Conservation (phyloP, 2,329 filamentous ascomycete genomes). For the Hypoxylon sp. region DNA sequence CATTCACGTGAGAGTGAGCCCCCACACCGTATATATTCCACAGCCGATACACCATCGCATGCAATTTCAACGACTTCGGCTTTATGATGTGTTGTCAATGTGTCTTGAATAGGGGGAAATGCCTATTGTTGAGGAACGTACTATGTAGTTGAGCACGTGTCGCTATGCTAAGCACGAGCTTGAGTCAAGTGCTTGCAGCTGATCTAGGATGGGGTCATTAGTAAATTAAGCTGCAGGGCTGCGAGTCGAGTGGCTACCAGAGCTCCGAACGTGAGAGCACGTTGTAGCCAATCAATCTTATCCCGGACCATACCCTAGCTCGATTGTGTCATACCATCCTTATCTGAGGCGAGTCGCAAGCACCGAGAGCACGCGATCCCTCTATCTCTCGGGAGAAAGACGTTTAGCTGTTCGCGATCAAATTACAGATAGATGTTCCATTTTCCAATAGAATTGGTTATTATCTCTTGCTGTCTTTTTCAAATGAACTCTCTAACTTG, state of each 20-base stretch:
- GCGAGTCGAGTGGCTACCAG: slow-evolving; percentile 24
- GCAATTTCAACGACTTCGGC: slow-evolving; percentile 11
- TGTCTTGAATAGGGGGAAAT: slow-evolving; percentile 11
- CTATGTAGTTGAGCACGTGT: slow-evolving; percentile 38
- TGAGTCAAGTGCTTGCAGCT: slow-evolving; percentile 35
- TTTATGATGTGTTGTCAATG: slow-evolving; percentile 21
- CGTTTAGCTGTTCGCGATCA: too few species aligned
- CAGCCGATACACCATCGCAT: slow-evolving; percentile 7
- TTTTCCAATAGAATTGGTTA: neutral
- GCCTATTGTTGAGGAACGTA: slow-evolving; percentile 27
- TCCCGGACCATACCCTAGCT: slow-evolving; percentile 28
- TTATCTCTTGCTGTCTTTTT: too few species aligned
- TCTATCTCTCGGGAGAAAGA: neutral
- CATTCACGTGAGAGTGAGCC: slow-evolving; percentile 1
- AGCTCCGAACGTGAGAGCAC: slow-evolving; percentile 21
- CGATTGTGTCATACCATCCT: slow-evolving; percentile 41
- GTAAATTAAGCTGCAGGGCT: slow-evolving; percentile 32
- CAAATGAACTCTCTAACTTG: neutral
- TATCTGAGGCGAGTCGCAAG: slow-evolving; percentile 37
- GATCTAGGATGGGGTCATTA: slow-evolving; percentile 21
- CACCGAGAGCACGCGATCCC: slow-evolving; percentile 3
- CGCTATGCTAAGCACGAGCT: slow-evolving; percentile 22
- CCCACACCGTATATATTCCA: neutral
- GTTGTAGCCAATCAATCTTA: slow-evolving; percentile 30
- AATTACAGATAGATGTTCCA: neutral